Conservation (phyloP, 805 yeast species). For the Wickerhamiella azymoides region DNA sequence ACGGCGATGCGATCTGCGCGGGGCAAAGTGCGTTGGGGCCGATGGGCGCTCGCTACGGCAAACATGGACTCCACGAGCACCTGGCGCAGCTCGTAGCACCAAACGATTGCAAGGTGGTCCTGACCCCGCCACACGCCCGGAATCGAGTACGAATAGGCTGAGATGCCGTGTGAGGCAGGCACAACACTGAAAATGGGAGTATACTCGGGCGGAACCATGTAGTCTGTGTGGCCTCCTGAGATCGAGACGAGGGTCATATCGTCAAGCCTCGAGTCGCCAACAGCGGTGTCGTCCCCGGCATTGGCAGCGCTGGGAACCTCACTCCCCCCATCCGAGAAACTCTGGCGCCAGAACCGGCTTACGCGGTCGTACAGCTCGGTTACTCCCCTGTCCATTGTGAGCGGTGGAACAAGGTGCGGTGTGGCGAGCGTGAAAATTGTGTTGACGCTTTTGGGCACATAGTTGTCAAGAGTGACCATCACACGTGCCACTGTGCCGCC, state of each 20-base stretch:
- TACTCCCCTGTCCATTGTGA: constrained; percentile 84
- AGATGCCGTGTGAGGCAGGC: constrained; percentile 65
- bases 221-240: constrained; percentile 76
- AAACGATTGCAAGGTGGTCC: constrained; percentile 88
- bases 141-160: constrained; percentile 72
- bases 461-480: constrained; percentile 68
- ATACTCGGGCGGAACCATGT: constrained; percentile 79
- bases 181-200: constrained; percentile 58
- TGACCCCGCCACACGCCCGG: constrained; percentile 89
- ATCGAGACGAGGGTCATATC: constrained; percentile 66
- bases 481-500: constrained; percentile 91
- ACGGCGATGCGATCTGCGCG: constrained; percentile 41
- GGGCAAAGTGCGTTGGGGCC: constrained; percentile 34
- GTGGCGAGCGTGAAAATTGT: constrained; percentile 77
- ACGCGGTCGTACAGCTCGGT: constrained; percentile 57
- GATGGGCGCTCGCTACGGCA: constrained; percentile 39
- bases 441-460: constrained; percentile 55
- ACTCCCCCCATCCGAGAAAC: constrained; percentile 33
- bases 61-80: constrained; percentile 46
- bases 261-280: constrained; percentile 34
- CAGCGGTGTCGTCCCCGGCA: too few relatives aligned
- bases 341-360: constrained; percentile 69
- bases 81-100: constrained; percentile 82
- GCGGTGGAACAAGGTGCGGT: constrained; percentile 87
- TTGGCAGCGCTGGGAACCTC: too few relatives aligned